phyloP scores from a whole-genome alignment of 208 protist genomes.

The Trypanosoma lewisi region DNA sequence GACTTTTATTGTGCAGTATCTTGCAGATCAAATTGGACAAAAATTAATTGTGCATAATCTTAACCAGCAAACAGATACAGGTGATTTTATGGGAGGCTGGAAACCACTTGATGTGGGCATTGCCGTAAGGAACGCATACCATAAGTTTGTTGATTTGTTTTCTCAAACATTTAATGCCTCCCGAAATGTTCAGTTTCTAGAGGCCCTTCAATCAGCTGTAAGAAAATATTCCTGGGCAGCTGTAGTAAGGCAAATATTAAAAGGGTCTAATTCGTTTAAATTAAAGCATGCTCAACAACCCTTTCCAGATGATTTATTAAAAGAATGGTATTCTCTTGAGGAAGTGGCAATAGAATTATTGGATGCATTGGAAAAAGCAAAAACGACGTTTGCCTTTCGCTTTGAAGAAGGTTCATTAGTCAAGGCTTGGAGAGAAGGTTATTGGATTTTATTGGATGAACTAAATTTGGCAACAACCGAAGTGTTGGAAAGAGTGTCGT shows the following conservation, averaged over 20 bases:
- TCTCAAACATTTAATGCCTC: constrained; percentile 90
- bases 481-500: constrained; percentile 95
- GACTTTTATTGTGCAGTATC: constrained; percentile 92
- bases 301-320: constrained; percentile 24
- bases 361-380: constrained; percentile 51
- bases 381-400: constrained; percentile 94
- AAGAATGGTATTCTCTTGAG: constrained; percentile 67
- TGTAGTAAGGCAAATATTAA: constrained; percentile 68
- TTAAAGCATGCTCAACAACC: constrained; percentile 45
- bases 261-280: constrained; percentile 66
- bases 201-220: constrained; percentile 55
- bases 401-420: constrained; percentile 98
- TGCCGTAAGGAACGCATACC: constrained; percentile 62
- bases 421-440: constrained; percentile 94
- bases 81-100: constrained; percentile 99
- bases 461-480: constrained; percentile 99
- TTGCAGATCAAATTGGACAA: constrained; percentile 87
- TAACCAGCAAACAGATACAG: constrained; percentile 98
- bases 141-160: constrained; percentile 93
- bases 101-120: constrained; percentile 96
- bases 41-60: constrained; percentile 98
- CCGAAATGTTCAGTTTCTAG: constrained; percentile 80
- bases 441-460: constrained; percentile 99
- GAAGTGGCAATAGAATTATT: constrained; percentile 44
- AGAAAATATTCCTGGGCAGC: constrained; percentile 63